phyloP scores from a whole-genome alignment of 306 rosid species.

The Oxytropis ochrocephala region DNA sequence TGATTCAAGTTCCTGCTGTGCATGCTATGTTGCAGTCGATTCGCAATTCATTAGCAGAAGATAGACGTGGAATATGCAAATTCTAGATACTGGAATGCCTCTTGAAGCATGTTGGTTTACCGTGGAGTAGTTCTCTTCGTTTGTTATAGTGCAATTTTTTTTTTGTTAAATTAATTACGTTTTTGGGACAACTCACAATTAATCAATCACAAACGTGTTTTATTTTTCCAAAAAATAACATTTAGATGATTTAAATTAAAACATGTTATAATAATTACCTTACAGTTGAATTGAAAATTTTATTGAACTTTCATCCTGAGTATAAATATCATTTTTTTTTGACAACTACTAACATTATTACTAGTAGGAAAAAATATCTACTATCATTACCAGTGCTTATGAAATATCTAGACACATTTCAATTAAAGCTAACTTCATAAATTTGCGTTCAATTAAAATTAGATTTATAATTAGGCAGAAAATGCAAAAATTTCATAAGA shows the following conservation, averaged over 20 bases:
- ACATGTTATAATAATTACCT: too few relatives aligned
- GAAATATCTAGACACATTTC: background rate
- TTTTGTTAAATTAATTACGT: background rate
- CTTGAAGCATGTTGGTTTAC: conserved; percentile 10
- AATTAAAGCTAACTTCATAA: background rate
- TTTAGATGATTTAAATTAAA: background rate
- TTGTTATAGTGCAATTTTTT: background rate
- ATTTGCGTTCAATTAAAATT: background rate
- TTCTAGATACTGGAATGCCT: conserved; percentile 51
- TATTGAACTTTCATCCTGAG: too few relatives aligned
- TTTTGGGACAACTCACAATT: background rate
- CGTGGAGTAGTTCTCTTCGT: background rate
- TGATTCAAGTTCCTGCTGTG: conserved; percentile 48
- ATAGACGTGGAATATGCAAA: conserved; percentile 83
- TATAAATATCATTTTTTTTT: too few relatives aligned
- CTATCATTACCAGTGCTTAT: background rate
- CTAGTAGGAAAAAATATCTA: too few relatives aligned
- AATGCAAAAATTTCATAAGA: background rate
- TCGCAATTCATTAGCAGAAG: conserved; percentile 47
- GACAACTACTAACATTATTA: too few relatives aligned
- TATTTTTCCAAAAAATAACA: background rate
- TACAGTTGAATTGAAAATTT: too few relatives aligned
- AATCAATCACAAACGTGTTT: background rate
- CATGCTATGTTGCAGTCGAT: conserved; percentile 59
- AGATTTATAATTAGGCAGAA: background rate